Conservation (phyloP, 1,139 yeast species). For the Geotrichum citri-aurantii region DNA sequence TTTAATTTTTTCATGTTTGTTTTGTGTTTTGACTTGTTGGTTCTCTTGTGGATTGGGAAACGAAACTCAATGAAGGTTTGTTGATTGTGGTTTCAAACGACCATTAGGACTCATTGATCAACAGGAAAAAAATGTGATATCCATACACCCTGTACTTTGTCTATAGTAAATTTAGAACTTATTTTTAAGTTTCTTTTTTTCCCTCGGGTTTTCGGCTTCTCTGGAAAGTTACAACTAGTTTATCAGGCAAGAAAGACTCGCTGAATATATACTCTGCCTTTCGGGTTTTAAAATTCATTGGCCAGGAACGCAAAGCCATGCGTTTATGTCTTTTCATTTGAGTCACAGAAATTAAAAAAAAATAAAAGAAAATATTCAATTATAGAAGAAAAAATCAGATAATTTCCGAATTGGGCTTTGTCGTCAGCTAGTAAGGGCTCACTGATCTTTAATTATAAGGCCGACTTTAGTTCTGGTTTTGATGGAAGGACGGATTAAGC, state of each 20-base stretch:
- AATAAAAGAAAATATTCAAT: too few species aligned
- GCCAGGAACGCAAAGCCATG: background rate
- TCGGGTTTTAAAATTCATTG: background rate
- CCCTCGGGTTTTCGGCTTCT: too few species aligned
- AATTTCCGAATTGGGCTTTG: background rate
- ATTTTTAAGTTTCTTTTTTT: too few species aligned
- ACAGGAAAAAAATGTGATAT: too few species aligned
- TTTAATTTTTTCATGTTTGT: background rate
- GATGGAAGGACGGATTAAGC: too few species aligned
- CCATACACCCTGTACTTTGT: too few species aligned
- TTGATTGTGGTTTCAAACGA: background rate
- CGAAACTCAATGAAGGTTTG: background rate
- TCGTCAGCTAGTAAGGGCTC: background rate
- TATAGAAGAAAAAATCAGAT: background rate
- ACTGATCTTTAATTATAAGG: background rate
- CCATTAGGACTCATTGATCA: too few species aligned
- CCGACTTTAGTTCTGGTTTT: too few species aligned
- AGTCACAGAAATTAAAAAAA: background rate
- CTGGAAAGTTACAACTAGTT: too few species aligned
- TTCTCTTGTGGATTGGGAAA: background rate
- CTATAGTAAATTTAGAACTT: too few species aligned
- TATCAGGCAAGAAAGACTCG: too few species aligned
- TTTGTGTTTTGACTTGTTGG: background rate
- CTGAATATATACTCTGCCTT: too few species aligned
- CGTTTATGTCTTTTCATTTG: background rate